A percentile compares a stretch with the other conserved stretches of the same genome.
Evolutionary conservation across 805 yeast species (phyloP).

Genomic region (Wickerhamomyces subpelliculosus): DNA sequence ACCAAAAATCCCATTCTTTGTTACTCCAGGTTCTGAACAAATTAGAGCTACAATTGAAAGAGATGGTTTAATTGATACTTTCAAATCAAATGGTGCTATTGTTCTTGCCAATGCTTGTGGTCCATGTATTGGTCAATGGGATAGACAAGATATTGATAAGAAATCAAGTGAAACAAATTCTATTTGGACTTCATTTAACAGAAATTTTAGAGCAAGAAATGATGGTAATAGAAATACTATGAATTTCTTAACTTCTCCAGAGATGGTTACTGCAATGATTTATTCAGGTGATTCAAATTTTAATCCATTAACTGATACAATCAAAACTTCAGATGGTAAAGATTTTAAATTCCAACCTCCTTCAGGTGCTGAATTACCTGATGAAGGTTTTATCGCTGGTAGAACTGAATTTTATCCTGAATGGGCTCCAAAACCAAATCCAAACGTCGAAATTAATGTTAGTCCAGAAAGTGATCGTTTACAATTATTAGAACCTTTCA

Average conservation of each 20-base stretch:
- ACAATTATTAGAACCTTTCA: conserved; percentile 84
- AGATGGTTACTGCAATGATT: conserved; percentile 93
- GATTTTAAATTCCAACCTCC: conserved; percentile 77
- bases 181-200: conserved; percentile 93
- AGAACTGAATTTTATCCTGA: conserved; percentile 72
- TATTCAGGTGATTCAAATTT: conserved; percentile 89
- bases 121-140: conserved; percentile 99
- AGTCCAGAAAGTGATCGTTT: conserved; percentile 87
- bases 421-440: conserved; percentile 55
- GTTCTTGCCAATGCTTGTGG: conserved; percentile 98
- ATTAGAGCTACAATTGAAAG: conserved; percentile 95
- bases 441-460: conserved; percentile 57
- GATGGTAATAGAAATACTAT: conserved; percentile 97
- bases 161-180: conserved; percentile 68
- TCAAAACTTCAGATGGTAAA: conserved; percentile 62
- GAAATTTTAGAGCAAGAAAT: conserved; percentile 96
- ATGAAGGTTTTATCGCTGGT: conserved; percentile 68
- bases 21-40: conserved; percentile 98
- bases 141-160: conserved; percentile 72
- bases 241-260: conserved; percentile 98
- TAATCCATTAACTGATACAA: conserved; percentile 87
- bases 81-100: conserved; percentile 82
- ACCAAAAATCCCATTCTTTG: conserved; percentile 87
- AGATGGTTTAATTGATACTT: conserved; percentile 81
- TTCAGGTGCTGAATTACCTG: conserved; percentile 78